Evolutionary conservation across 2,329 filamentous ascomycete genomes (phyloP), one percentile per base, ranked within the genome.

Genomic region (Monosporascus sp.): DNA sequence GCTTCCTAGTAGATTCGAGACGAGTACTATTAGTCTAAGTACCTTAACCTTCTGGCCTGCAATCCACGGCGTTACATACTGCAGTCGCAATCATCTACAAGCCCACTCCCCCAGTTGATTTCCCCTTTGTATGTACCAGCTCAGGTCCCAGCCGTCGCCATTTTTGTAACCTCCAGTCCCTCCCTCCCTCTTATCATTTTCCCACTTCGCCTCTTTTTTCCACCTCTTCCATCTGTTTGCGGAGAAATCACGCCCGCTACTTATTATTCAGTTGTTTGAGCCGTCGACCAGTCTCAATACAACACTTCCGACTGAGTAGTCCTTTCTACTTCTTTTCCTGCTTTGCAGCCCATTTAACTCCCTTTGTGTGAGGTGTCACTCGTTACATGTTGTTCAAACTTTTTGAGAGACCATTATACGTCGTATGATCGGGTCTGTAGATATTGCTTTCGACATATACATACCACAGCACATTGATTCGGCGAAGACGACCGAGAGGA

Each of bases 311-410:
- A 56, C 52, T 52, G 9, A 49, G 46, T 41, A 51, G 47, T 47
- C 49, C 49, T 57, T 59, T 58, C 31, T 35, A 43, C 54, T 54
- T 49, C 52, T 51, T 54, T 59, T 55, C 41, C 38, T 16, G 44
- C 41, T 46, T 51, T 51, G 47, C 50, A 56, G 16, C 40, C 50
- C 44, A 52, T 55, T 48, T 57, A 55, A 38, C 53, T 56, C 40
- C 53, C 31, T 44, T 53, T 55, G 49, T 54, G 52, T 52, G 56
- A 57, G 59, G 56, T 51, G 58, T 55, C 59, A 48, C 57, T 61
- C 59, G 58, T 60, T 61, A 60, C 53, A 52, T 52, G 37, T 48
- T 38, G 48, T 58, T 54, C 53, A 52, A 59, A 49, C 48, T 43
- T 31, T 27, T 53, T 48, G 37, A 53, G 52, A 46, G 50, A 37